Evolutionary conservation across 345 rosid species (phyloP).

Genomic region (thale cress (Arabidopsis thaliana)): TAIR10.1 NC_003070.9:29633501-29634000

Average conservation of each 20-base stretch:
- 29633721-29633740: neutral
- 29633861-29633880: neutral
- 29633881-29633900: slow-evolving; percentile 5
- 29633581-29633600: slow-evolving; percentile 16
- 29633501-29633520: neutral
- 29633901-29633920: slow-evolving; percentile 10
- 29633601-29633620: slow-evolving; percentile 20
- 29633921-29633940: slow-evolving; percentile 3
- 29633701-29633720: slow-evolving; percentile 18
- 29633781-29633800: slow-evolving; percentile 23
- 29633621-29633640: slow-evolving; percentile 29
- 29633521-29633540: neutral
- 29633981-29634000: neutral
- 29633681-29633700: slow-evolving; percentile 20
- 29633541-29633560: neutral
- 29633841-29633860: slow-evolving; percentile 22
- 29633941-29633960: slow-evolving; percentile 23
- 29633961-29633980: slow-evolving; percentile 35
- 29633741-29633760: neutral
- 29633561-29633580: neutral
- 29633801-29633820: slow-evolving; percentile 24
- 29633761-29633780: slow-evolving; percentile 1
- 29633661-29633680: slow-evolving; percentile 40
- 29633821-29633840: slow-evolving; percentile 9
- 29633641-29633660: slow-evolving; percentile 43